Percentiles rank a stretch among this genome's conserved stretches.
These are phyloP conservation scores for Vinca minor DNA, from an alignment of 257 asterid species.

Conservation along the genomic window DNA sequence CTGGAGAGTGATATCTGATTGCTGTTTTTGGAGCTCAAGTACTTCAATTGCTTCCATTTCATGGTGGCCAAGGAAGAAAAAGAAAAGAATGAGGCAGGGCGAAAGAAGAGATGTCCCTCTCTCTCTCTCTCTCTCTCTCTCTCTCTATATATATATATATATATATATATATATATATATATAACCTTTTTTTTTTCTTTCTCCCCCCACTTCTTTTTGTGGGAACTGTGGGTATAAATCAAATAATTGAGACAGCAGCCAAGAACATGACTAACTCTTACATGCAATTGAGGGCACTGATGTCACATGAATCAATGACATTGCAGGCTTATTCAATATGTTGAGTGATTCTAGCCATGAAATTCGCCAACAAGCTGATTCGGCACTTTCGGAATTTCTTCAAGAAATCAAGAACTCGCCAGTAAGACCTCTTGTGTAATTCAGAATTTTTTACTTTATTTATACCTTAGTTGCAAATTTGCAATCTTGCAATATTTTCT, in stretches of 20 bases:
- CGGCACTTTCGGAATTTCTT: conserved; percentile 97
- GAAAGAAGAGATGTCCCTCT: not conserved
- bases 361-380: conserved; percentile 99
- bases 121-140: not conserved
- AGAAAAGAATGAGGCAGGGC: not conserved
- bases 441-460: conserved; percentile 9
- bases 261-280: not conserved
- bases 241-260: not conserved
- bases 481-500: not conserved
- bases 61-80: not conserved
- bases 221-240: not conserved
- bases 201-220: too few relatives aligned
- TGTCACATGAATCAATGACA: conserved; percentile 15
- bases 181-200: not conserved
- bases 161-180: too few relatives aligned
- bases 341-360: conserved; percentile 95
- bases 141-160: too few relatives aligned
- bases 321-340: conserved; percentile 94
- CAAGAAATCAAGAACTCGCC: conserved; percentile 99
- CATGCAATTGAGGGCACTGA: too few relatives aligned
- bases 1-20: not conserved
- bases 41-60: not conserved
- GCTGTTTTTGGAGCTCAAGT: not conserved
- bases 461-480: not conserved
- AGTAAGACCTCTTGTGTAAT: conserved; percentile 45